Percentiles rank a stretch among this genome's conserved stretches.
phyloP scores from a whole-genome alignment of 2,329 filamentous ascomycete species.

The Ophioceras dolichostomum region DNA sequence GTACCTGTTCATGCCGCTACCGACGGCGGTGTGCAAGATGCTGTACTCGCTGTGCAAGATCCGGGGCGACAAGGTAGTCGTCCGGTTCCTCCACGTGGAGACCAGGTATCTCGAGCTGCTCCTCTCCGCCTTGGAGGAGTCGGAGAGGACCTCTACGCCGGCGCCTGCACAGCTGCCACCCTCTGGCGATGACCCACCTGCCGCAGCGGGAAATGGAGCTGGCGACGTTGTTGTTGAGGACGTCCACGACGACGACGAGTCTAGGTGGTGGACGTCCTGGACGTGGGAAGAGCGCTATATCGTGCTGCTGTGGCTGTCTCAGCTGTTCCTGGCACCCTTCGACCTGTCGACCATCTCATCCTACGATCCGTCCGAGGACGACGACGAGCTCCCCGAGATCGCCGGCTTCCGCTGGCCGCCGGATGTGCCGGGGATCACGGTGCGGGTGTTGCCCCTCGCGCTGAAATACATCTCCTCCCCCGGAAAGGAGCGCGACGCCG shows the following conservation, averaged over 20 bases:
- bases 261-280: slow-evolving; percentile 23
- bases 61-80: slow-evolving; percentile 82
- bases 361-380: slow-evolving; percentile 27
- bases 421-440: slow-evolving; percentile 54
- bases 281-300: slow-evolving; percentile 86
- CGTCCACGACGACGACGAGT: background rate
- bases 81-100: slow-evolving; percentile 84
- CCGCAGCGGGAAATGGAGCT: no score
- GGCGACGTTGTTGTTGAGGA: no score
- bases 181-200: background rate
- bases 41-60: slow-evolving; percentile 92
- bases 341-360: slow-evolving; percentile 78
- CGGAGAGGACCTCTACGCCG: slow-evolving; percentile 18
- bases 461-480: slow-evolving; percentile 59
- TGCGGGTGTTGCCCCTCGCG: slow-evolving; percentile 58
- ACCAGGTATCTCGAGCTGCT: slow-evolving; percentile 73
- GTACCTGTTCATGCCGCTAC: slow-evolving; percentile 41
- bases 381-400: slow-evolving; percentile 27
- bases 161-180: no score
- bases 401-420: slow-evolving; percentile 41
- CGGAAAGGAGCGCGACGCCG: slow-evolving; percentile 81
- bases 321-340: slow-evolving; percentile 77
- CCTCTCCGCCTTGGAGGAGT: slow-evolving; percentile 58
- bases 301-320: slow-evolving; percentile 75
- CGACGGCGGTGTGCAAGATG: slow-evolving; percentile 63